These are phyloP conservation scores for Fomitopsis serialis DNA, from an alignment of 768 basidiomycete genomes.

Conservation along the genomic window DNA sequence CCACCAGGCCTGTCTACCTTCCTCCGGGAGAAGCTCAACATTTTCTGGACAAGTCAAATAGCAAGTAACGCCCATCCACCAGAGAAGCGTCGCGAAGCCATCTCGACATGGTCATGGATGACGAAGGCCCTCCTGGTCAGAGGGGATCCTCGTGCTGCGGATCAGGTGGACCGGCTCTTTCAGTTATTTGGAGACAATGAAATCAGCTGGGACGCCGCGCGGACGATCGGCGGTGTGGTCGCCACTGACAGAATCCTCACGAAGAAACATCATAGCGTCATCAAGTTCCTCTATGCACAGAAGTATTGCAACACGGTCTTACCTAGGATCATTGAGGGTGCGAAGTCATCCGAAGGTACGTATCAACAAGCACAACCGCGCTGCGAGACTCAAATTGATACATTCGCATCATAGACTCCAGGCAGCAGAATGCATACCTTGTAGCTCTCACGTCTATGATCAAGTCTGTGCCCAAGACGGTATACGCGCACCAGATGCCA, in stretches of 20 bases:
- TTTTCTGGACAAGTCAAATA: conserved; percentile 48
- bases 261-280: conserved; percentile 71
- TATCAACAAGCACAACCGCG: too few species aligned
- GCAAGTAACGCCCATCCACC: conserved; percentile 23
- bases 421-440: conserved; percentile 62
- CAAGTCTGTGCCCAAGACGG: conserved; percentile 68
- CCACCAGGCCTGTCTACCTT: conserved; percentile 43
- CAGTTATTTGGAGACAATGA: conserved; percentile 60
- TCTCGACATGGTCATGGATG: conserved; percentile 69
- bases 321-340: conserved; percentile 68
- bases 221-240: conserved; percentile 63
- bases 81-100: conserved; percentile 43
- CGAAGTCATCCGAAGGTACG: conserved; percentile 51
- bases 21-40: conserved; percentile 33
- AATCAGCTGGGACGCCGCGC: conserved; percentile 71
- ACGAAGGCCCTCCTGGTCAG: conserved; percentile 76
- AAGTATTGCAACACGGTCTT: conserved; percentile 69
- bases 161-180: conserved; percentile 61
- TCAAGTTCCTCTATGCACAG: conserved; percentile 73
- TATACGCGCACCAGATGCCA: conserved; percentile 67
- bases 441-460: conserved; percentile 82
- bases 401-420: conserved; percentile 34
- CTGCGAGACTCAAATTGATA: too few species aligned
- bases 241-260: conserved; percentile 58
- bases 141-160: conserved; percentile 52